Evolutionary conservation across 345 rosid species (phyloP).

Genomic region (Salix dunnii): DNA sequence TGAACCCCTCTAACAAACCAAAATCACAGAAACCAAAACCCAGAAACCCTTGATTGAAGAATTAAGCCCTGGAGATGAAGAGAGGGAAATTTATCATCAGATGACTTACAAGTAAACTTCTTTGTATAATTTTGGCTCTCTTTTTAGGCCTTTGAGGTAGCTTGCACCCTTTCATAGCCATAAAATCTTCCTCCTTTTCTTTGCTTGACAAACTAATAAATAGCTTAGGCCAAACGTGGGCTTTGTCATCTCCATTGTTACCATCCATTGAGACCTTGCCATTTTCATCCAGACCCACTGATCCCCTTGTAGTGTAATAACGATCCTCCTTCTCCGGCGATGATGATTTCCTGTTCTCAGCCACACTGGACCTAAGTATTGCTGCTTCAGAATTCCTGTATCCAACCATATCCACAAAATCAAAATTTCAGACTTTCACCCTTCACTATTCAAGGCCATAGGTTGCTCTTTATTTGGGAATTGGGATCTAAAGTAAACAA

Average conservation of each 20-base stretch:
- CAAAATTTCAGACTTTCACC: neutral
- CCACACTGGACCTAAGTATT: slow-evolving; percentile 26
- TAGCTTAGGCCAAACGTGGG: slow-evolving; percentile 59
- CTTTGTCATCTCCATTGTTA: slow-evolving; percentile 44
- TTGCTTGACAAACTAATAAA: slow-evolving; percentile 56
- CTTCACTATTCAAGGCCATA: neutral
- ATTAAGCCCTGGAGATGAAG: neutral
- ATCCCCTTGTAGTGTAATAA: slow-evolving; percentile 57
- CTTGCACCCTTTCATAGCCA: slow-evolving; percentile 81
- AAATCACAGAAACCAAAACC: neutral
- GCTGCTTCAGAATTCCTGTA: slow-evolving; percentile 56
- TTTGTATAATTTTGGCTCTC: slow-evolving; percentile 66
- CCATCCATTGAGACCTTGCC: slow-evolving; percentile 40
- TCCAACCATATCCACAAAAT: slow-evolving; percentile 8
- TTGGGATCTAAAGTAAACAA: slow-evolving; percentile 4
- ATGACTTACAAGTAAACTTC: slow-evolving; percentile 58
- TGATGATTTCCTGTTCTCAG: slow-evolving; percentile 38
- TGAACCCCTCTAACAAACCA: neutral
- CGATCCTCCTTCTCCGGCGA: slow-evolving; percentile 65
- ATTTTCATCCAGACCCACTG: slow-evolving; percentile 43
- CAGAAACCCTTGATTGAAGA: neutral
- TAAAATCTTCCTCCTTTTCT: slow-evolving; percentile 73
- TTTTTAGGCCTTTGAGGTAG: slow-evolving; percentile 74
- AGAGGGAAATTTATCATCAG: neutral
- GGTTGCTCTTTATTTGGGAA: neutral